These are phyloP conservation scores for Debaryomyces udenii DNA, from an alignment of 1,139 yeast genomes.

Conservation along the genomic window DNA sequence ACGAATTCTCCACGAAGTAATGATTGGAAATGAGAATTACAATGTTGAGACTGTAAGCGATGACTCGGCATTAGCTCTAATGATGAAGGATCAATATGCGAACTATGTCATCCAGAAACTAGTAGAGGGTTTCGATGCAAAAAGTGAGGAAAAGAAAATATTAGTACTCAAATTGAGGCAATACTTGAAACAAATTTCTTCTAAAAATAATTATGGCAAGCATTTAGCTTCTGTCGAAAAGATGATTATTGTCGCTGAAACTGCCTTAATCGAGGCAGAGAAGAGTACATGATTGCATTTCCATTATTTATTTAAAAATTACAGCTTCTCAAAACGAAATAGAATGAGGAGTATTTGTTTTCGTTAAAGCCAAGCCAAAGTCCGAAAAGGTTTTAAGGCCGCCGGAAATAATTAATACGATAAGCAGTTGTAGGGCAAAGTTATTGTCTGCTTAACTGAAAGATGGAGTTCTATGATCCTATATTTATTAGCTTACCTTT, in stretches of 20 bases:
- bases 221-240: conserved; percentile 88
- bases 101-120: conserved; percentile 95
- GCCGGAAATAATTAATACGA: no score
- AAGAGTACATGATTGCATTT: conserved; percentile 13
- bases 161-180: conserved; percentile 65
- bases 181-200: conserved; percentile 59
- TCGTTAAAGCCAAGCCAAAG: no score
- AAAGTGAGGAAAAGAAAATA: conserved; percentile 63
- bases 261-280: conserved; percentile 49
- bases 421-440: no score
- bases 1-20: conserved; percentile 62
- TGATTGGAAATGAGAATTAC: conserved; percentile 51
- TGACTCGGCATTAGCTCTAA: conserved; percentile 67
- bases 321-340: no score
- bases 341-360: no score
- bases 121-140: conserved; percentile 72
- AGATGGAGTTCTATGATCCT: no score
- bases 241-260: conserved; percentile 60
- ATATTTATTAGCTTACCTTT: no score
- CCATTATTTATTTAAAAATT: no score
- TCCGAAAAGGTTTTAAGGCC: no score
- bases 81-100: conserved; percentile 98
- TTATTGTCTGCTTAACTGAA: no score
- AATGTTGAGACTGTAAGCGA: conserved; percentile 49
- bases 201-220: conserved; percentile 67